phyloP scores from a whole-genome alignment of 768 basidiomycete species.

The Lanmaoa rubissima region DNA sequence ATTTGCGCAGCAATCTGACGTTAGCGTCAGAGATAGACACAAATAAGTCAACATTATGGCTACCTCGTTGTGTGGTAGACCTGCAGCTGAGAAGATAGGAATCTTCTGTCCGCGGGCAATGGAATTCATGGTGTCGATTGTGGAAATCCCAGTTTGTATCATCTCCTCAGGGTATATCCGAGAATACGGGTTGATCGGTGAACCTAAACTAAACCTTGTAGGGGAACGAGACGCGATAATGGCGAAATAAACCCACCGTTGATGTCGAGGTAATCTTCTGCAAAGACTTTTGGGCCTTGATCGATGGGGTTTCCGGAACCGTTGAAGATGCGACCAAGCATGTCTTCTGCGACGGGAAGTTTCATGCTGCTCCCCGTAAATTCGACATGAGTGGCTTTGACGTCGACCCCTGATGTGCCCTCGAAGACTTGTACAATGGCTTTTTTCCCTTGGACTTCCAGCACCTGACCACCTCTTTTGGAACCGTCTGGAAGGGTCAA shows the following conservation, averaged over 20 bases:
- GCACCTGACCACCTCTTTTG: conserved; percentile 93
- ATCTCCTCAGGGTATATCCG: conserved; percentile 99
- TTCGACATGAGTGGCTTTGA: conserved; percentile 95
- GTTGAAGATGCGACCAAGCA: conserved; percentile 99
- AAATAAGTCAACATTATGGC: conserved; percentile 21
- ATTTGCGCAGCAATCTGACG: conserved; percentile 97
- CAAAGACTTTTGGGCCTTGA: conserved; percentile 97
- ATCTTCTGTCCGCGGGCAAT: conserved; percentile 99
- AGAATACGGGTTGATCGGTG: conserved; percentile 95
- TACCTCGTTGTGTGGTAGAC: conserved; percentile 98
- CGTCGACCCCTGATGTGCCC: conserved; percentile 96
- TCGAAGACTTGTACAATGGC: conserved; percentile 99
- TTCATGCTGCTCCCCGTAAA: conserved; percentile 99
- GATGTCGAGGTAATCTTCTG: conserved; percentile 98
- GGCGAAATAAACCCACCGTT: conserved; percentile 65
- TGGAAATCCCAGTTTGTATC: conserved; percentile 99
- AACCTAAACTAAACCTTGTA: conserved; percentile 53
- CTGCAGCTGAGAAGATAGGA: conserved; percentile 98
- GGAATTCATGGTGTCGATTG: conserved; percentile 97
- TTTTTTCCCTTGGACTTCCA: conserved; percentile 98
- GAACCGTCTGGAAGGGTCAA: conserved; percentile 94
- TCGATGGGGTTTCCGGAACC: conserved; percentile 98
- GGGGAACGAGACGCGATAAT: neutral
- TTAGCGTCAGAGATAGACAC: conserved; percentile 22
- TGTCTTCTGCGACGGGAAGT: conserved; percentile 96